phyloP scores from a whole-genome alignment of 345 rosid species.

The Eucalyptus brandiana region DNA sequence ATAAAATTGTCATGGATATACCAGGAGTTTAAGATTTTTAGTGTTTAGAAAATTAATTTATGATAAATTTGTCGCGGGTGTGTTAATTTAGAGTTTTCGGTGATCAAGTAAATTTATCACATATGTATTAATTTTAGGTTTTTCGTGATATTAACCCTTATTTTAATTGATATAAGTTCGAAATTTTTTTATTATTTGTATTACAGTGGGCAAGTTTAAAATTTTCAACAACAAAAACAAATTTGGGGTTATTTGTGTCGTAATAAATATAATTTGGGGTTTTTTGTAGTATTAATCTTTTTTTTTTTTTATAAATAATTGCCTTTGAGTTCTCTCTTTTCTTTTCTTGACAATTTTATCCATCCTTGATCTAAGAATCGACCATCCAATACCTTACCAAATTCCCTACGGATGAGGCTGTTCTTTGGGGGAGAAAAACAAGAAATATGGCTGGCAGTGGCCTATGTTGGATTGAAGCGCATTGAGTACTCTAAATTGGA shows the following conservation, averaged over 20 bases:
- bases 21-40: too few relatives aligned
- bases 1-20: fast-evolving
- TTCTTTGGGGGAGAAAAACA: not conserved
- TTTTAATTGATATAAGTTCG: not conserved
- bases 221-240: too few relatives aligned
- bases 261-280: too few relatives aligned
- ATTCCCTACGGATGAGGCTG: not conserved
- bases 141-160: fast-evolving
- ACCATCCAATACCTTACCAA: not conserved
- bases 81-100: fast-evolving
- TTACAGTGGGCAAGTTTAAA: fast-evolving
- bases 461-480: not conserved
- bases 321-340: not conserved
- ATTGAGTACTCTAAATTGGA: not conserved
- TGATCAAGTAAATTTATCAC: fast-evolving
- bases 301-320: too few relatives aligned
- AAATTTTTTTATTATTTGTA: too few relatives aligned
- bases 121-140: too few relatives aligned
- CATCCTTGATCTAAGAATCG: not conserved
- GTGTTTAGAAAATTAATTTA: too few relatives aligned
- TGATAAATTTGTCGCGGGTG: fast-evolving
- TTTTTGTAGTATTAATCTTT: too few relatives aligned
- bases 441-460: not conserved
- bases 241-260: not conserved
- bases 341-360: not conserved